Evolutionary conservation across 345 rosid genomes (phyloP).

Genomic region (Acer negundo): DNA sequence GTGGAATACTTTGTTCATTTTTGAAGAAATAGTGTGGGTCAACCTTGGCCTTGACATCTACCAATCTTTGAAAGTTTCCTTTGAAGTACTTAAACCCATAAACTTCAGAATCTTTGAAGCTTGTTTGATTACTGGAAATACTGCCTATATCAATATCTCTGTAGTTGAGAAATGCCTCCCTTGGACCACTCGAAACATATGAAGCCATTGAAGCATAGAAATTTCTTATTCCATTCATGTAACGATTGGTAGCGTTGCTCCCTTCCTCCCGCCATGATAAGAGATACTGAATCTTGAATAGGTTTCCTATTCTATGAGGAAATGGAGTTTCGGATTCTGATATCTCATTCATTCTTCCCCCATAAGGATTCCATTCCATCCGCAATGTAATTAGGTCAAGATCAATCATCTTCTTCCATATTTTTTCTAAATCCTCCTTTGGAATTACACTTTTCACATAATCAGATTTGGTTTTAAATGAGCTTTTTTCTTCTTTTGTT

Average conservation of each 20-base stretch:
- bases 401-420: too few relatives aligned
- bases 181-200: slow-evolving; percentile 28
- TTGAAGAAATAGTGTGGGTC: too few relatives aligned
- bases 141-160: slow-evolving; percentile 36
- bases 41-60: slow-evolving; percentile 22
- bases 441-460: too few relatives aligned
- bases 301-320: background rate
- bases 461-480: too few relatives aligned
- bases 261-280: background rate
- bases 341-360: background rate
- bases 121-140: slow-evolving; percentile 15
- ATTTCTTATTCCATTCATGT: background rate
- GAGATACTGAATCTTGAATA: background rate
- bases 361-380: background rate
- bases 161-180: slow-evolving; percentile 29
- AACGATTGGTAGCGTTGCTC: background rate
- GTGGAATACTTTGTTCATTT: too few relatives aligned
- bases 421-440: too few relatives aligned
- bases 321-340: background rate
- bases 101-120: slow-evolving; percentile 24
- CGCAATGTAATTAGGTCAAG: too few relatives aligned
- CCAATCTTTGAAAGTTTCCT: slow-evolving; percentile 27
- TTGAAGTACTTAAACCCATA: slow-evolving; percentile 35
- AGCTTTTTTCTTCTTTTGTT: too few relatives aligned
- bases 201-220: slow-evolving; percentile 26